Base-by-base conservation (phyloP, 2,329 filamentous ascomycete species). In the Trichophyton equinum region DNA sequence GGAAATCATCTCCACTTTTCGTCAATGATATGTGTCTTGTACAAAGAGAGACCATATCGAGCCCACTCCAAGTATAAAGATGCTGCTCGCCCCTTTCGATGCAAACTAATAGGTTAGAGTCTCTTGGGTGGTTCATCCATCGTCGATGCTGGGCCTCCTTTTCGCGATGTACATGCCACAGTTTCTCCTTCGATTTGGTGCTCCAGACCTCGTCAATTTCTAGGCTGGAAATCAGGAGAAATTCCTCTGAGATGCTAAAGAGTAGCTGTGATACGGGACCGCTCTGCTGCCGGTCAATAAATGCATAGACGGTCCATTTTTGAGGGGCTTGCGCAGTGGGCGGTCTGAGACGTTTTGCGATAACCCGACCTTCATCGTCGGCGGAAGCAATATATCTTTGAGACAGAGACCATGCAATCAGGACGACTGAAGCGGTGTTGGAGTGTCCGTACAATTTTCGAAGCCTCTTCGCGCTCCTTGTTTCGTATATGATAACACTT, bases 401-500 rank as follows among this genome's bases (percentile, higher is more conserved):
- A 7, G 61, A 62, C 33, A 13, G 5, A 9, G 63, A 64, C 61
- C 61, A 62, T 4, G 4, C 22, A 2, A 25, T 25, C 22, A 25
- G 22, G 22, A 25, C 22, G 22, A 25, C 22, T 4, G 22, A 25
- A 25, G 22, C 22, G 22, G 22, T 25, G 22, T 18, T 20, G 1
- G 56, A 36, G 20, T 62, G 63, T 8, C 38, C 44, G 40, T 58
- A 62, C 18, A 64, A 27, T n/a, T 60, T 60, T 36, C 51, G 56
- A 30, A 60, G 57, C 18, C 36, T 61, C 15, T 59, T 15, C 1
- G 55, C 60, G 3, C 55, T 55, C 36, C 57, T 44, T 15, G 53
- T 58, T 18, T 65, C 62, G 38, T 65, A 61, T 9, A 68, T 63
- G 30, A 40, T 47, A 18, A 69, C 63, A 22, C 57, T 60, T 9